Conservation (phyloP, 73 alveolate species). For the Breviolum minutum region DNA sequence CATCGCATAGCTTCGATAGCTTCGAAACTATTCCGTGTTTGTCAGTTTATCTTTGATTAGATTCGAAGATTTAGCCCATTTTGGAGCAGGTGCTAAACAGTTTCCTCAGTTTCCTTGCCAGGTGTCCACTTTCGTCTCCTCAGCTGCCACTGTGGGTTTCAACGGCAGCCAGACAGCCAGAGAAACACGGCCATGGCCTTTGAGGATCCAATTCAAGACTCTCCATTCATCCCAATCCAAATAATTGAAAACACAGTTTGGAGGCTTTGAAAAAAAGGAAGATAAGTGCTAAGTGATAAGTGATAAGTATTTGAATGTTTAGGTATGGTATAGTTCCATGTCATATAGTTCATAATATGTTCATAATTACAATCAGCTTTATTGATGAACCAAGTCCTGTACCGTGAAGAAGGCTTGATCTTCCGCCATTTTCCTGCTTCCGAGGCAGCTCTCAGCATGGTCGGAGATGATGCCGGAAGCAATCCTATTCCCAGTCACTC, state of each 20-base stretch:
- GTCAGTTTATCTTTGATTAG: no score
- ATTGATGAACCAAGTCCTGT: no score
- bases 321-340: no score
- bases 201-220: not conserved
- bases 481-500: conserved; percentile 73
- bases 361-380: no score
- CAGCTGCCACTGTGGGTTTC: conserved; percentile 53
- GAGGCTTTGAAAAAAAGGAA: not conserved
- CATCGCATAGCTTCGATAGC: no score
- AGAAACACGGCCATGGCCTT: conserved; percentile 15
- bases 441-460: conserved; percentile 68
- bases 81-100: not conserved
- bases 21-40: no score
- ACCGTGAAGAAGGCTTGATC: no score
- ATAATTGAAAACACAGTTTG: not conserved
- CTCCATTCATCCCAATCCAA: not conserved
- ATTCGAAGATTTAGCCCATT: no score
- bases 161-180: conserved; percentile 41
- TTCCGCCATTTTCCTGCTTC: no score
- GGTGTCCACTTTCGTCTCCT: conserved; percentile 60
- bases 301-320: no score
- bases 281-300: no score
- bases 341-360: no score
- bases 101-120: not conserved
- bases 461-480: conserved; percentile 91